phyloP scores from a whole-genome alignment of 2,329 filamentous ascomycete species.

The Zarea fungicola region DNA sequence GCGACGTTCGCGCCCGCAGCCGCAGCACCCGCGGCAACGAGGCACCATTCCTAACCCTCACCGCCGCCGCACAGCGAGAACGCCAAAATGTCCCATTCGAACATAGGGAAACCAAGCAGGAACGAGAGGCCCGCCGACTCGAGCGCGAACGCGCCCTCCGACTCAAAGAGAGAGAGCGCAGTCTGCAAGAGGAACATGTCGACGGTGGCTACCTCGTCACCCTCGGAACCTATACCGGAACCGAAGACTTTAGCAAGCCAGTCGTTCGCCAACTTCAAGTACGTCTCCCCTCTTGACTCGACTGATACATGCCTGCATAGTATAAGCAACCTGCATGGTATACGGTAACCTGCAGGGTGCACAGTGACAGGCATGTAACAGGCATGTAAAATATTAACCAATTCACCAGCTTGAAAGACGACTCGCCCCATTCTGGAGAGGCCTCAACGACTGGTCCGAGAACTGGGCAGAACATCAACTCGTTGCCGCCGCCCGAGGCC shows the following conservation, averaged over 20 bases:
- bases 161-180: constrained; percentile 80
- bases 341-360: no score
- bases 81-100: constrained; percentile 44
- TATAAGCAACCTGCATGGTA: no score
- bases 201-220: constrained; percentile 95
- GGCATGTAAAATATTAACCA: background rate
- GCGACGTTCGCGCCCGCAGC: constrained; percentile 5
- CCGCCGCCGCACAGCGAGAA: constrained; percentile 33
- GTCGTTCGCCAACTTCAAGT: constrained; percentile 89
- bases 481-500: constrained; percentile 80
- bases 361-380: no score
- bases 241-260: constrained; percentile 88
- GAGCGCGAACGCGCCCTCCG: constrained; percentile 75
- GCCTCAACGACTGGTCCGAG: constrained; percentile 80
- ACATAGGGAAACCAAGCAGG: constrained; percentile 83
- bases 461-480: constrained; percentile 94
- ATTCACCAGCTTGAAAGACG: constrained; percentile 74
- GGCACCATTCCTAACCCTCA: constrained; percentile 41
- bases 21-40: constrained; percentile 40
- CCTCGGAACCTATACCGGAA: constrained; percentile 84
- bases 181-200: constrained; percentile 84
- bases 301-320: no score
- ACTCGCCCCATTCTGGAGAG: constrained; percentile 92
- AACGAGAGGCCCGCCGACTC: constrained; percentile 78
- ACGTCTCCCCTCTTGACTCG: no score